phyloP scores from a whole-genome alignment of 805 yeast genomes.

The Isabelozyma rhagii region DNA sequence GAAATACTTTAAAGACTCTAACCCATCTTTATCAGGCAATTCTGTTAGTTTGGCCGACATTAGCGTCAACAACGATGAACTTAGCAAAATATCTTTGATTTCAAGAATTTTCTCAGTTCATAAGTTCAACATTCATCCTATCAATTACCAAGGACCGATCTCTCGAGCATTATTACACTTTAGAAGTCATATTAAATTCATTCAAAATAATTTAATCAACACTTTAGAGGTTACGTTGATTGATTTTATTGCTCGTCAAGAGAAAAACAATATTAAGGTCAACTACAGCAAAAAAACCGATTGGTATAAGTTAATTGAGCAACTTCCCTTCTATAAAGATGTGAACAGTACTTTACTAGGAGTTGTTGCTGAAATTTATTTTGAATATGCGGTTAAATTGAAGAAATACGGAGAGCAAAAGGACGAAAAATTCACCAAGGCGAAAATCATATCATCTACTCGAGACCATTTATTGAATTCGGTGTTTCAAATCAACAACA shows the following conservation, averaged over 20 bases:
- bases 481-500: constrained; percentile 35
- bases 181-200: constrained; percentile 58
- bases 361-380: constrained; percentile 52
- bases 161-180: constrained; percentile 64
- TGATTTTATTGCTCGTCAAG: constrained; percentile 47
- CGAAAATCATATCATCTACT: constrained; percentile 22
- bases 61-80: constrained; percentile 43
- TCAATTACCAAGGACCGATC: constrained; percentile 65
- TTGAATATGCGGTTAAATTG: constrained; percentile 37
- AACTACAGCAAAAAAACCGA: constrained; percentile 36
- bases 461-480: constrained; percentile 32
- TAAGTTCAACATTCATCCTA: constrained; percentile 37
- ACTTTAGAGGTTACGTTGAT: constrained; percentile 49
- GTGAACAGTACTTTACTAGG: constrained; percentile 65
- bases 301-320: constrained; percentile 58
- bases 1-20: constrained; percentile 24
- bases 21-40: constrained; percentile 7
- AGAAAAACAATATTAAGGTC: constrained; percentile 47
- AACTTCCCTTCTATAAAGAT: constrained; percentile 58
- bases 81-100: constrained; percentile 25
- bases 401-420: constrained; percentile 16
- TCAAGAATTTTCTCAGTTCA: constrained; percentile 36
- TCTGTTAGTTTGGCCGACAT: constrained; percentile 9
- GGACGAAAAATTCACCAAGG: constrained; percentile 10
- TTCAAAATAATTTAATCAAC: constrained; percentile 50